Evolutionary conservation across 2,329 filamentous ascomycete species (phyloP), one percentile per base, ranked within the genome.

Genomic region (Cercospora berteroae): DNA sequence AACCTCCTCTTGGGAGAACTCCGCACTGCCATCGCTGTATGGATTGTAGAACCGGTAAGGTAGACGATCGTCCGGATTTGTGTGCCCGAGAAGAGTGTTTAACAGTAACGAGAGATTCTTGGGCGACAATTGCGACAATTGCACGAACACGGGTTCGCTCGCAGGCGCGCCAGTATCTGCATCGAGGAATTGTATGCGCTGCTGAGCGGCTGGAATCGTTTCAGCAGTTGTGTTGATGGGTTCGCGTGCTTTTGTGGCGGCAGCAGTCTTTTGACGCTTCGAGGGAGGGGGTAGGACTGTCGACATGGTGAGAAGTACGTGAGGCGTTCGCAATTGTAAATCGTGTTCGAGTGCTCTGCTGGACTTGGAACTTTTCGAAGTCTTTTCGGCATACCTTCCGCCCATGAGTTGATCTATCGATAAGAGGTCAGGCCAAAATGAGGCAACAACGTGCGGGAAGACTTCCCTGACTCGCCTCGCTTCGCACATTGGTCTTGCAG

Each of bases 101-200:
- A 97, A 80, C 0, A 97, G 84, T 9, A 94, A 86, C 63, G 95
- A 94, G 3, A 98, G 86, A 74, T 97, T 97, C 82, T 93, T 94
- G 69, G 95, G 92, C 7, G 87, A 90, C 1, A 94, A 91, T 82
- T 97, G 91, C 66, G 90, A 90, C 33, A 97, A 87, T 12, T 93
- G 90, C 50, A 97, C 89, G 77, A 81, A 90, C 79, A 86, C 93
- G 79, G 83, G 89, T 78, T 85, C 90, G 74, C 85, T 93, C 81
- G 85, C 93, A 78, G 84, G 87, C 81, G 85, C 81, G 66, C 87
- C 87, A 8, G 86, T 88, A 67, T 86, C 91, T 86, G 91, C 88
- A 79, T 98, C 93, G 76, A 93, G 86, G 80, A 98, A 97, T 72
- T 94, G 91, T 58, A 96, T 89, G 79, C 76, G 74, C 65, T 78